phyloP scores from a whole-genome alignment of 371 early-diverging fungal species.

The Actinomucor elegans region DNA sequence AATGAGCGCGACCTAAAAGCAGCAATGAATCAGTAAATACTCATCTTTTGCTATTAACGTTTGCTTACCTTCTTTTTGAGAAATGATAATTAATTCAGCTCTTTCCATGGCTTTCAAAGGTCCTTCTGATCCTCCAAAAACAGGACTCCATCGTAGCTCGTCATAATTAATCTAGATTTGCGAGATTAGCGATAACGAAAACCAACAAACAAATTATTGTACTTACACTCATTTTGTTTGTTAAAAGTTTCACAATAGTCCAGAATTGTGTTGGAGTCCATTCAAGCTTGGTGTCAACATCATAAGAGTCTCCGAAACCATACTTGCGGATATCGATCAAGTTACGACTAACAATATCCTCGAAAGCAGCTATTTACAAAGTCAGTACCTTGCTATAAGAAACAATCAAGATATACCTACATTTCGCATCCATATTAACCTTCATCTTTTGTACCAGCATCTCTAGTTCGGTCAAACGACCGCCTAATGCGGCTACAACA shows the following conservation, averaged over 20 bases:
- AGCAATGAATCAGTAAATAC: neutral
- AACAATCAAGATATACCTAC: conserved; percentile 38
- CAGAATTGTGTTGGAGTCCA: conserved; percentile 82
- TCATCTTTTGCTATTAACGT: neutral
- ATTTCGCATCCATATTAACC: conserved; percentile 63
- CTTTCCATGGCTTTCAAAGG: conserved; percentile 84
- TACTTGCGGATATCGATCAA: conserved; percentile 85
- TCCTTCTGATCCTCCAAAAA: conserved; percentile 79
- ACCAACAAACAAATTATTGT: neutral
- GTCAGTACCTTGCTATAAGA: no score
- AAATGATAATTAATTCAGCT: conserved; percentile 78
- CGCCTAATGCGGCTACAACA: conserved; percentile 76
- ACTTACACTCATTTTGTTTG: conserved; percentile 56
- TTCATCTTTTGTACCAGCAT: conserved; percentile 83
- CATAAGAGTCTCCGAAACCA: conserved; percentile 71
- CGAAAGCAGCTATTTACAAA: conserved; percentile 65
- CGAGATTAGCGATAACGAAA: neutral
- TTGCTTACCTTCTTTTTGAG: conserved; percentile 69
- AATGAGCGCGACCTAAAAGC: conserved; percentile 78
- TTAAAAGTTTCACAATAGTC: conserved; percentile 66
- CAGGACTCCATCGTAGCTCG: conserved; percentile 70
- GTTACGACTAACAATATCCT: conserved; percentile 77
- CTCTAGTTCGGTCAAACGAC: conserved; percentile 88
- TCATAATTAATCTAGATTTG: conserved; percentile 68
- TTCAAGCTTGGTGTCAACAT: conserved; percentile 42